These are phyloP conservation scores for Leucocoprinus birnbaumii DNA, from an alignment of 768 basidiomycete genomes.

Conservation along the genomic window DNA sequence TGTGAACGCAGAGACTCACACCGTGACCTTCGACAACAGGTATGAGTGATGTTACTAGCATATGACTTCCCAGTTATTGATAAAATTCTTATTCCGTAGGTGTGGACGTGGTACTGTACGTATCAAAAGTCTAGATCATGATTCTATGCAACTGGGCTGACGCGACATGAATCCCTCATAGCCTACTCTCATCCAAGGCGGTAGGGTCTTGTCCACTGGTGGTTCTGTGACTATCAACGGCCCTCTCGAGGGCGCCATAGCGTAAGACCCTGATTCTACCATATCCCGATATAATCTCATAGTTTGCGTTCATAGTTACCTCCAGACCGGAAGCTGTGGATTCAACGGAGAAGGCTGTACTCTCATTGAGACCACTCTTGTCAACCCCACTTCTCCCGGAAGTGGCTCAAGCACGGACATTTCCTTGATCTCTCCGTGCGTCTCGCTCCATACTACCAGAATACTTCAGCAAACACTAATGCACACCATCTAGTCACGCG, in stretches of 20 bases:
- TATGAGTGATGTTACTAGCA: not conserved
- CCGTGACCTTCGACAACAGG: conserved; percentile 24
- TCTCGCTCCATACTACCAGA: not conserved
- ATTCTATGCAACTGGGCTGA: not conserved
- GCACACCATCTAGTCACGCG: not conserved
- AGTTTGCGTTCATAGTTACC: not conserved
- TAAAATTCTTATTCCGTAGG: conserved; percentile 11
- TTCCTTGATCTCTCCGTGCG: conserved; percentile 37
- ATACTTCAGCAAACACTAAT: not conserved
- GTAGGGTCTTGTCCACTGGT: conserved; percentile 28
- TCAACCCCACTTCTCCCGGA: conserved; percentile 16
- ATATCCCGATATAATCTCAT: not conserved
- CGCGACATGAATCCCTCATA: conserved; percentile 1
- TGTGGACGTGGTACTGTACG: conserved; percentile 34
- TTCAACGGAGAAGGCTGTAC: conserved; percentile 38
- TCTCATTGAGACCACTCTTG: conserved; percentile 33
- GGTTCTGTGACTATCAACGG: conserved; percentile 25
- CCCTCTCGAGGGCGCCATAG: conserved; percentile 28
- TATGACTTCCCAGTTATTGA: not conserved
- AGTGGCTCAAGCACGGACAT: conserved; percentile 18
- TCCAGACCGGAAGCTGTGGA: conserved; percentile 24
- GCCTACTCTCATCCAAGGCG: conserved; percentile 25
- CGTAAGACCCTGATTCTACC: conserved; percentile 19
- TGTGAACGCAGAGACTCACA: conserved; percentile 23
- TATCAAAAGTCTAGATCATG: not conserved